These are phyloP conservation scores for Trapa bicornis DNA, from an alignment of 345 rosid genomes.

Conservation along the genomic window DNA sequence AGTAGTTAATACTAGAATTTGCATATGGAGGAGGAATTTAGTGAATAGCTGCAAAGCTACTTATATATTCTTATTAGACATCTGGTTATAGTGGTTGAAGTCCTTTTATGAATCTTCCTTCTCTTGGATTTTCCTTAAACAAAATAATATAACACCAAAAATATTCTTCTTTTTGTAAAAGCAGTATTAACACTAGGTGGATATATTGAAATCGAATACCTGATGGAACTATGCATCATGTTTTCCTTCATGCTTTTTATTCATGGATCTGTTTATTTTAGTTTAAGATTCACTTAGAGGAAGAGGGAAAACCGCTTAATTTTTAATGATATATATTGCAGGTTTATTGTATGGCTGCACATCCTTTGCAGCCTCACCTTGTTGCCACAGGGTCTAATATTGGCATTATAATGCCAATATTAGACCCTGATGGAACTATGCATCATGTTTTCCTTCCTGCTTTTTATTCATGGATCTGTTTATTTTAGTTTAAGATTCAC, in stretches of 20 bases:
- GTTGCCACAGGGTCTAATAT: constrained; percentile 92
- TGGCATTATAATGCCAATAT: constrained; percentile 54
- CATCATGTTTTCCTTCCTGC: neutral
- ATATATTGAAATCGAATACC: neutral
- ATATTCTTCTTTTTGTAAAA: neutral
- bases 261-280: neutral
- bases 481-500: neutral
- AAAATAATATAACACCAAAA: neutral
- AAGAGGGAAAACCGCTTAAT: no score
- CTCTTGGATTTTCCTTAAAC: neutral
- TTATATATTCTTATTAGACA: neutral
- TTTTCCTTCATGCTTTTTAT: neutral
- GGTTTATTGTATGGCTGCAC: constrained; percentile 98
- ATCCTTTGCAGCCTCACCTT: constrained; percentile 95
- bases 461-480: neutral
- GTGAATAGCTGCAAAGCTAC: neutral
- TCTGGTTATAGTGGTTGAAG: neutral
- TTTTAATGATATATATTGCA: constrained; percentile 23
- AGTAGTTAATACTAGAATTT: neutral
- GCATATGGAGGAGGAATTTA: neutral
- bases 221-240: neutral
- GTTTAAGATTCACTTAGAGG: neutral
- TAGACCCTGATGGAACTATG: neutral
- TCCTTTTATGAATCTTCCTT: neutral
- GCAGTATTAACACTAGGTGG: neutral